phyloP scores from a whole-genome alignment of 371 early-diverging fungal genomes.

The Saksenaea oblongispora region DNA sequence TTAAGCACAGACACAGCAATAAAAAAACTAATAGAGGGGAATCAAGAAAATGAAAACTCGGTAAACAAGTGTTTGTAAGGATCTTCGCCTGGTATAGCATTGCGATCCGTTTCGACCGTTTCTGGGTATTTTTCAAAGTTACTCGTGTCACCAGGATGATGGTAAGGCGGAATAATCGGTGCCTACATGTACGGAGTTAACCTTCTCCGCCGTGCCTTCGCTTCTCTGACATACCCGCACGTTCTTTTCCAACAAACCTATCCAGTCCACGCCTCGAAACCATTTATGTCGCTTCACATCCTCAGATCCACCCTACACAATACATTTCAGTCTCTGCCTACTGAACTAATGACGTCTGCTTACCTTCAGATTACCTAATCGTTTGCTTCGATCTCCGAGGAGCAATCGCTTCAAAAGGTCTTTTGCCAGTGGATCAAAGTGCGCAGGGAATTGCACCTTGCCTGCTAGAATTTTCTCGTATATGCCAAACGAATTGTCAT shows the following conservation, averaged over 20 bases:
- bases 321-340: not conserved
- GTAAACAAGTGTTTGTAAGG: slow-evolving; percentile 47
- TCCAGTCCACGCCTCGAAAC: slow-evolving; percentile 81
- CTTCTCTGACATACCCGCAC: slow-evolving; percentile 42
- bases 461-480: slow-evolving; percentile 83
- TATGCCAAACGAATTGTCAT: slow-evolving; percentile 88
- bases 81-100: slow-evolving; percentile 32
- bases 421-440: slow-evolving; percentile 85
- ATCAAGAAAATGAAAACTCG: slow-evolving; percentile 30
- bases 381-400: slow-evolving; percentile 85
- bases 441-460: slow-evolving; percentile 84
- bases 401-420: slow-evolving; percentile 90
- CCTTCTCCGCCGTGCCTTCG: not conserved
- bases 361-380: slow-evolving; percentile 85
- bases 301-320: slow-evolving; percentile 6
- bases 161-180: slow-evolving; percentile 88
- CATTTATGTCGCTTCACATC: slow-evolving; percentile 78
- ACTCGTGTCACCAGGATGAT: slow-evolving; percentile 91
- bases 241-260: slow-evolving; percentile 56
- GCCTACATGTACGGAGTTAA: slow-evolving; percentile 39
- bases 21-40: slow-evolving; percentile 45
- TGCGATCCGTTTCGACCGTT: slow-evolving; percentile 54
- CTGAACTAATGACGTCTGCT: not conserved
- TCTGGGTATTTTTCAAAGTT: slow-evolving; percentile 97
- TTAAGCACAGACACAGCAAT: slow-evolving; percentile 20